Evolutionary conservation across 805 yeast genomes (phyloP).

Genomic region (Candida germanica): DNA sequence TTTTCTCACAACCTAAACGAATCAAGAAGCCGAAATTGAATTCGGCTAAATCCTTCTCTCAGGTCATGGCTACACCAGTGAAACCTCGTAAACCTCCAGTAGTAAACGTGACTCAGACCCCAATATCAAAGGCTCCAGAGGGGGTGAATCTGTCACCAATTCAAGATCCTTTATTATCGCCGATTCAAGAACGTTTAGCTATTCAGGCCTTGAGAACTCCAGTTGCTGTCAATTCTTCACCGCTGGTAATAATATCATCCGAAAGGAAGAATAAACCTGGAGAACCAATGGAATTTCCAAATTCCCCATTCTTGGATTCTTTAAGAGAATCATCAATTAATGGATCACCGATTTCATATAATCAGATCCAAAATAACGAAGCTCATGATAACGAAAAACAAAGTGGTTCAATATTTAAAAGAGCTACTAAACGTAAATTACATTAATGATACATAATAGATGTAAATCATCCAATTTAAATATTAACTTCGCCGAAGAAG

Average conservation of each 20-base stretch:
- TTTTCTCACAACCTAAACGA: constrained; percentile 17
- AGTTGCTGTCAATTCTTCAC: constrained; percentile 10
- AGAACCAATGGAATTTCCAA: constrained; percentile 29
- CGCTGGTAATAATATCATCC: constrained; percentile 5
- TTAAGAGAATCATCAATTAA: constrained; percentile 17
- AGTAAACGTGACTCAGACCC: constrained; percentile 1
- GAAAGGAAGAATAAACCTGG: constrained; percentile 25
- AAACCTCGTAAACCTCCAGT: constrained; percentile 11
- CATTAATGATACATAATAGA: constrained; percentile 3
- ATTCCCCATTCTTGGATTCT: constrained; percentile 36
- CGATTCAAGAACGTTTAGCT: constrained; percentile 7
- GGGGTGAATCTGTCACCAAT: constrained; percentile 9
- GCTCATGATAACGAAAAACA: neutral
- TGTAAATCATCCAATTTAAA: constrained; percentile 10
- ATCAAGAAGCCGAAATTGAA: constrained; percentile 10
- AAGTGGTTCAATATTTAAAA: constrained; percentile 4
- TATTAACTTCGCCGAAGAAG: constrained; percentile 61
- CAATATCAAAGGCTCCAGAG: neutral
- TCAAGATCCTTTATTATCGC: constrained; percentile 6
- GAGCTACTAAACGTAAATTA: constrained; percentile 7
- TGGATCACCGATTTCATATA: constrained; percentile 1
- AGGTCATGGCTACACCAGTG: constrained; percentile 27
- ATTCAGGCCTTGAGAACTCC: neutral
- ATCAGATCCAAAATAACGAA: constrained; percentile 1
- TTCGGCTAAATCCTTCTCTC: constrained; percentile 12